These are phyloP conservation scores for Umbelopsis ramanniana DNA, from an alignment of 192 early-diverging fungal genomes.

Conservation along the genomic window DNA sequence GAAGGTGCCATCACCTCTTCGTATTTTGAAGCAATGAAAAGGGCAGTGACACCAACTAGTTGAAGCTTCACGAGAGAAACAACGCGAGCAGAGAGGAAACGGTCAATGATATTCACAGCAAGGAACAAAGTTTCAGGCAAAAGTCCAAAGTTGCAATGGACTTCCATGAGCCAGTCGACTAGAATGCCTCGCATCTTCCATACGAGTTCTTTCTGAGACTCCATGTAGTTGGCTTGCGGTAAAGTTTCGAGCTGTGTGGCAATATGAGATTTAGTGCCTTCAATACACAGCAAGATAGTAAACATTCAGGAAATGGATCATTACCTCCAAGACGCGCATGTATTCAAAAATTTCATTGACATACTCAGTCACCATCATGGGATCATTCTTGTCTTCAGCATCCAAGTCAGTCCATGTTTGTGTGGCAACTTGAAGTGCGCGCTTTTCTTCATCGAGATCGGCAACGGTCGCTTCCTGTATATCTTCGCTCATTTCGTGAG, in stretches of 20 bases:
- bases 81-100: conserved; percentile 87
- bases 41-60: conserved; percentile 87
- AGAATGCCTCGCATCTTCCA: conserved; percentile 94
- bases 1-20: conserved; percentile 90
- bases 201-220: conserved; percentile 79
- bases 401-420: conserved; percentile 77
- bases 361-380: conserved; percentile 94
- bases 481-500: not conserved
- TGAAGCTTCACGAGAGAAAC: conserved; percentile 90
- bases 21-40: conserved; percentile 95
- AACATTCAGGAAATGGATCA: not conserved
- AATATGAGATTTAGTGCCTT: not conserved
- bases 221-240: conserved; percentile 85
- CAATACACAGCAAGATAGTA: not conserved
- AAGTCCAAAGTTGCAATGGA: conserved; percentile 88
- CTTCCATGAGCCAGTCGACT: conserved; percentile 96
- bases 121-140: conserved; percentile 95
- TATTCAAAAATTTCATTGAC: conserved; percentile 92
- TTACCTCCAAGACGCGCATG: conserved; percentile 75
- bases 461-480: not conserved
- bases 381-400: conserved; percentile 79
- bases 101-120: conserved; percentile 93
- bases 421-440: conserved; percentile 31
- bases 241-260: conserved; percentile 48
- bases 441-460: conserved; percentile 5